Conservation (phyloP, 257 asterid genomes). For the Cruciata laevipes region DNA sequence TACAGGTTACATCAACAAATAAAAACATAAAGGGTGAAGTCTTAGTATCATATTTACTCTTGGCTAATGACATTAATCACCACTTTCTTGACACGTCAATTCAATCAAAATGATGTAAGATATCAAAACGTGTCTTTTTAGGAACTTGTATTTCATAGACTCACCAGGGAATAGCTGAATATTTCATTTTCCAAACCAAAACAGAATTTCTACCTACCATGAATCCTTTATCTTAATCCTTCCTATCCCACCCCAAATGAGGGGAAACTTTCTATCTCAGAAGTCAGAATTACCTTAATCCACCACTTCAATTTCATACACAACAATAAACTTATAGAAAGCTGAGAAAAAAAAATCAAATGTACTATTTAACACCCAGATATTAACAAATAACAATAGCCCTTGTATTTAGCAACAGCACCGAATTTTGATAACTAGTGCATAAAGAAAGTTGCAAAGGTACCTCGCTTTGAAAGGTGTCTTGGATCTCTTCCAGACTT, state of each 20-base stretch:
- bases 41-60: too few relatives aligned
- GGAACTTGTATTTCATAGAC: background rate
- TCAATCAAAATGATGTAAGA: background rate
- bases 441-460: background rate
- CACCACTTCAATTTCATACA: background rate
- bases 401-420: background rate
- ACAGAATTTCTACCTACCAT: background rate
- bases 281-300: constrained; percentile 1
- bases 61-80: background rate
- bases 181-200: background rate
- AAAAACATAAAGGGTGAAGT: background rate
- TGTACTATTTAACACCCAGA: too few relatives aligned
- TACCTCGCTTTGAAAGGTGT: constrained; percentile 64
- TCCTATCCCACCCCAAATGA: background rate
- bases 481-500: constrained; percentile 48
- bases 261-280: background rate
- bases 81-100: background rate
- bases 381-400: background rate
- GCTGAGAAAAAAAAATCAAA: background rate
- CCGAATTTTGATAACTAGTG: background rate
- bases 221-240: too few relatives aligned
- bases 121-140: background rate
- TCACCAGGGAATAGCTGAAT: too few relatives aligned
- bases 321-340: background rate
- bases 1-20: too few relatives aligned